Evolutionary conservation across 192 early-diverging fungal species (phyloP), one percentile per base, ranked within the genome.

Genomic region (Diversispora epigaea): DNA sequence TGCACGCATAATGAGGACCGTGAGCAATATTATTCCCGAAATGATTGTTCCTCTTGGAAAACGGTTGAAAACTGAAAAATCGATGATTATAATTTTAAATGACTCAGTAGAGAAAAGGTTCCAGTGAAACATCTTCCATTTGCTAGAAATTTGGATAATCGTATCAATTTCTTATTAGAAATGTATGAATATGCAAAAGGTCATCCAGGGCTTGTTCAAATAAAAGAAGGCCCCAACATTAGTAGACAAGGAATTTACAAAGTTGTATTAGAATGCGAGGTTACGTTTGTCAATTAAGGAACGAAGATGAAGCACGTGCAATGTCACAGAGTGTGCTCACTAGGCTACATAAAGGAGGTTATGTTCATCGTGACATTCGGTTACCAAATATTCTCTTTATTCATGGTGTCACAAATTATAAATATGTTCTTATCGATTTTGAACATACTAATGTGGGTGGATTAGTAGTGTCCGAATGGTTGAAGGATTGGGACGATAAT

Each of bases 401-500:
- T 68, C 67, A 45, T 52, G 50, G 32, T 54, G 32, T 52, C n/a
- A 11, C 3, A 14, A 52, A 32, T n/a, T n/a, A n/a, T 68, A 68
- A 40, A 22, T 68, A 68, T 45, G 49, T 54, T 68, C 67, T 68
- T 68, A 68, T 68, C 9, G 67, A 68, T 68, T 68, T 69, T 69
- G 68, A 69, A 39, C 68, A 69, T 69, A n/a, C 22, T 69, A 69
- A 41, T 69, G 19, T 4, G 32, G 44, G 22, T 69, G 68, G 68
- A 69, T 55, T 69, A 49, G 45, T 14, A 54, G 7, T 12, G 39
- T 39, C 68, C 54, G 46, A 69, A 69, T 11, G 21, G 19, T 69
- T 69, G 50, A 68, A 39, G 67, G 67, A 68, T 54, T 68, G 67
- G 67, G 68, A 69, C 12, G 21, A 17, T 68, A 39, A 9, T 52